phyloP scores from a whole-genome alignment of 2,329 filamentous ascomycete species.

The Trichoderma gracile region DNA sequence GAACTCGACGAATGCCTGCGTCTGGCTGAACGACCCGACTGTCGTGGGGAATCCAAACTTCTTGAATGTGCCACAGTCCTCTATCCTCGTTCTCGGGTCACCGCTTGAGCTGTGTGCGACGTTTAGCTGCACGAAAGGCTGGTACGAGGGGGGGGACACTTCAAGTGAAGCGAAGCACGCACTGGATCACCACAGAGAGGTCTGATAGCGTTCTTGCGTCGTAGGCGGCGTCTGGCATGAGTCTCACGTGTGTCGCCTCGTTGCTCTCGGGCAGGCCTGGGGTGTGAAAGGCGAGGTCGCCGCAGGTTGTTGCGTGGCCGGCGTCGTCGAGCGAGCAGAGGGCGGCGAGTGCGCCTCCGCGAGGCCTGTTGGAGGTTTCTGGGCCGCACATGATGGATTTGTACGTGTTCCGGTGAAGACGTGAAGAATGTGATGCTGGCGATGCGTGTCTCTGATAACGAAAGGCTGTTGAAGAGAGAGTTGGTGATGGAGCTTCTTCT shows the following conservation, averaged over 20 bases:
- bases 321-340: slow-evolving; percentile 38
- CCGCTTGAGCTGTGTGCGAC: slow-evolving; percentile 42
- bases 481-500: not conserved
- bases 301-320: slow-evolving; percentile 27
- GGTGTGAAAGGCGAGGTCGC: slow-evolving; percentile 49
- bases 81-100: slow-evolving; percentile 44
- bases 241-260: slow-evolving; percentile 46
- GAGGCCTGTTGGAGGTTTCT: slow-evolving; percentile 43
- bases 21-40: slow-evolving; percentile 12
- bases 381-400: slow-evolving; percentile 47
- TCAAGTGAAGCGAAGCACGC: slow-evolving; percentile 29
- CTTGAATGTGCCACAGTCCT: slow-evolving; percentile 47
- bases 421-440: not conserved
- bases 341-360: slow-evolving; percentile 50
- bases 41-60: slow-evolving; percentile 39
- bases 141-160: not conserved
- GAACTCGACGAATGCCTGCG: slow-evolving; percentile 36
- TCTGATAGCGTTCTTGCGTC: slow-evolving; percentile 29
- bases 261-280: slow-evolving; percentile 41
- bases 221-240: slow-evolving; percentile 38
- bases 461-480: not conserved
- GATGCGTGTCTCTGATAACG: not conserved
- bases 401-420: too few relatives aligned
- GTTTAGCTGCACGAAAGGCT: not conserved
- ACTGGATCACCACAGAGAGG: slow-evolving; percentile 50